Evolutionary conservation across 169 alveolate genomes (phyloP).

Genomic region (Perkinsus marinus): DNA sequence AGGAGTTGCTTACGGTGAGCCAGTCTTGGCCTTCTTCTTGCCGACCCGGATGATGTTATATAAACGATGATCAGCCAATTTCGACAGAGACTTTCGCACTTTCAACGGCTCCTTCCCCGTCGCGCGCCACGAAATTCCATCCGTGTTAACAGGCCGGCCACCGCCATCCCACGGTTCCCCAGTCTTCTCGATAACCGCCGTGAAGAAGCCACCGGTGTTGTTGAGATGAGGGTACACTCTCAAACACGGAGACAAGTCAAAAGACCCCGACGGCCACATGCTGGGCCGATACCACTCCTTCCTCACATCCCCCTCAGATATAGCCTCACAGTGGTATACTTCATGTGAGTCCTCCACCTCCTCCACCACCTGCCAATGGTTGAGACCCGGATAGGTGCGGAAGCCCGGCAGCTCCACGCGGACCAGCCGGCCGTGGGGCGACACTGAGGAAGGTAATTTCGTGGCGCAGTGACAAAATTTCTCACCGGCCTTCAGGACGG

Average conservation of each 20-base stretch:
- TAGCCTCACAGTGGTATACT: constrained; percentile 1
- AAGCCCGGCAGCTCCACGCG: background rate
- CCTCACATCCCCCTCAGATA: constrained; percentile 25
- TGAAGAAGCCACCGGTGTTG: constrained; percentile 80
- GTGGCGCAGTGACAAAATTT: constrained; percentile 30
- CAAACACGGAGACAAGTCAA: constrained; percentile 50
- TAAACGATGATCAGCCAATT: background rate
- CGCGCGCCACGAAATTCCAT: background rate
- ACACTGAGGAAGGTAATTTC: constrained; percentile 9
- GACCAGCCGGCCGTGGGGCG: constrained; percentile 1
- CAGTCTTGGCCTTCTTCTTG: background rate
- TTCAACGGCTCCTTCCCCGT: background rate
- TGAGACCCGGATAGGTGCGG: background rate
- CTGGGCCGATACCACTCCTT: constrained; percentile 25
- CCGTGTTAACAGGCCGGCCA: background rate
- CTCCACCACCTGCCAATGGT: constrained; percentile 26
- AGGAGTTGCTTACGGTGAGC: background rate
- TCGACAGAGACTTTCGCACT: background rate
- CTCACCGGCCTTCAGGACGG: constrained; percentile 46
- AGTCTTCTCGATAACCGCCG: constrained; percentile 51
- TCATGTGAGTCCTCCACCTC: constrained; percentile 10
- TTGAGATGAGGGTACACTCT: constrained; percentile 76
- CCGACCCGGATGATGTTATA: background rate
- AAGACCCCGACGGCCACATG: constrained; percentile 38
- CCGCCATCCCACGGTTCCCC: background rate